Base-by-base conservation (phyloP, 202 grass and related monocot species). In the Carex sylvatica region DNA sequence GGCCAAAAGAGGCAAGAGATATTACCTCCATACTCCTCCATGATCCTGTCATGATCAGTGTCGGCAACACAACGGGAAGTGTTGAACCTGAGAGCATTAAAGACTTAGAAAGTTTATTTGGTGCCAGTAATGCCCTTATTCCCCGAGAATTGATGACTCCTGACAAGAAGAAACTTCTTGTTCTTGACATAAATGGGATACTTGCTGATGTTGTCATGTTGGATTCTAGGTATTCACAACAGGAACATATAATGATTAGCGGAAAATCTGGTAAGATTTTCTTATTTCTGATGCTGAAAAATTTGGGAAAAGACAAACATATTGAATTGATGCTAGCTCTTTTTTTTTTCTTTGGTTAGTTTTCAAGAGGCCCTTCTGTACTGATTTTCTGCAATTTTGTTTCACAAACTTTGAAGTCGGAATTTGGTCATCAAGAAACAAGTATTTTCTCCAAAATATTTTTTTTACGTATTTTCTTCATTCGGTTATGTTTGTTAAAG, bases 371-470 rank as follows among this genome's bases (percentile, higher is more conserved):
- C 87, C 89, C 2, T 90, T 88, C 86, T 84, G 22, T 65, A 80
- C 89, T 5, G 95, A 98, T 83, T 98, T 98, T 90, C 52, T 98
- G 77, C 87, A 86, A 30, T 98, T 98, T 71, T 95, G 95, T 83
- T 98, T 95, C 61, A 72, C 86, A 78, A 93, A 93, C 69, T 98
- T 95, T 84, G 84, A 93, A 63, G 72, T 95, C 40, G 95, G 90
- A 63, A 70, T 98, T 78, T 95, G 95, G 95, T 95, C 95, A 10
- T 98, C 95, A 40, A 90, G 92, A 70, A 88, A 90, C 79, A 88
- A 64, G 95, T 95, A 76, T 2, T 26, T 35, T 33, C 2, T 75
- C 13, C 5, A 40, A 71, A 61, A 22, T 11, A 47, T 11, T 47
- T 11, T 61, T 22, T 61, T 63, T 24, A 11, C 8, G 2, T 61